A percentile compares a stretch with the other conserved stretches of the same genome.
phyloP scores from a whole-genome alignment of 129 eudicot genomes.

The Flaveria sonorensis region DNA sequence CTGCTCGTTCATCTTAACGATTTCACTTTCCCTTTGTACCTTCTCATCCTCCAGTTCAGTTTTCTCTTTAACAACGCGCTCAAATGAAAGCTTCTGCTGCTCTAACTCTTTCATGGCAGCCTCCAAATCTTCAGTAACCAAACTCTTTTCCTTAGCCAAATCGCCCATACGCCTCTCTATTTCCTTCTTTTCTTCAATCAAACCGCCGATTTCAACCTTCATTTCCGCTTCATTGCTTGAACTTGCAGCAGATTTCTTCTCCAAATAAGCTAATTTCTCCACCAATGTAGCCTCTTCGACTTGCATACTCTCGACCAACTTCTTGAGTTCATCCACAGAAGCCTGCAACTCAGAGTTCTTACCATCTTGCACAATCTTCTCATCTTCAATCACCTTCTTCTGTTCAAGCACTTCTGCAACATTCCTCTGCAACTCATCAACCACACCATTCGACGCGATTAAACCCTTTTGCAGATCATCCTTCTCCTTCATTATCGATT shows the following conservation, averaged over 20 bases:
- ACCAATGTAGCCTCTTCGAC: constrained; percentile 40
- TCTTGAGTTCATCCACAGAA: constrained; percentile 41
- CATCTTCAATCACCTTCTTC: constrained; percentile 30
- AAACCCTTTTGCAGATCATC: constrained; percentile 13
- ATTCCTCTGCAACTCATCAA: constrained; percentile 1
- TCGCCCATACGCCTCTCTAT: constrained; percentile 4
- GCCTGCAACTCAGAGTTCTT: constrained; percentile 53
- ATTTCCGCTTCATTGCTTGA: constrained; percentile 40
- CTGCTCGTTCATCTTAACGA: constrained; percentile 35
- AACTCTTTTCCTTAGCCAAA: constrained; percentile 34
- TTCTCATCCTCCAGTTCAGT: constrained; percentile 42
- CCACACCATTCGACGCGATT: constrained; percentile 1
- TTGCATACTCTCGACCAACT: constrained; percentile 40
- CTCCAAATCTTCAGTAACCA: constrained; percentile 38
- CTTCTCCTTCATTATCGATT: constrained; percentile 37
- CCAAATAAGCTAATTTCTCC: constrained; percentile 42
- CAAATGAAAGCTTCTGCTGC: constrained; percentile 16
- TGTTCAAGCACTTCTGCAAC: neutral
- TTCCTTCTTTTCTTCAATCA: constrained; percentile 49
- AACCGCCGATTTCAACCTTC: constrained; percentile 35
- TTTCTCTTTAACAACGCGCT: constrained; percentile 40
- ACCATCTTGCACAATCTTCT: constrained; percentile 34
- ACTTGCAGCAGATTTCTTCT: constrained; percentile 46
- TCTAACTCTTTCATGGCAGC: constrained; percentile 45
- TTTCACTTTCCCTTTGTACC: constrained; percentile 40